phyloP scores from a whole-genome alignment of 1,284 basidiomycete genomes.

The Sporisorium exsertum region DNA sequence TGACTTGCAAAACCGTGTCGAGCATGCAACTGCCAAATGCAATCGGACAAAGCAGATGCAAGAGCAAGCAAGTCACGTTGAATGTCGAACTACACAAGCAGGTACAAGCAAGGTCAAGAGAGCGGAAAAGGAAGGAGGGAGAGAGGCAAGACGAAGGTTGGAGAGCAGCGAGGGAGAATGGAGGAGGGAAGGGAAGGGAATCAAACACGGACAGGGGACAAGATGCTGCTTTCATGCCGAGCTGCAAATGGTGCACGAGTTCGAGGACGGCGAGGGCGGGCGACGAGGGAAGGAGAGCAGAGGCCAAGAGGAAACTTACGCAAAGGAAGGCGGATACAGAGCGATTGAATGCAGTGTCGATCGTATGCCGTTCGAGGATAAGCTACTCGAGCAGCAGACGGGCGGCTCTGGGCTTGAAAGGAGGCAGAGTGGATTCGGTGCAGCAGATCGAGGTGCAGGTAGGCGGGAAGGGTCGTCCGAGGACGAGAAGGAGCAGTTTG shows the following conservation, averaged over 20 bases:
- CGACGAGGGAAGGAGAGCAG: background rate
- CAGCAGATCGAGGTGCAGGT: constrained; percentile 4
- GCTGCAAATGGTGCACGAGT: constrained; percentile 12
- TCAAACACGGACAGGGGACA: constrained; percentile 22
- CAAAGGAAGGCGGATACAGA: constrained; percentile 11
- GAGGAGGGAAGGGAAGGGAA: constrained; percentile 8
- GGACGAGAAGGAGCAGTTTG: constrained; percentile 6
- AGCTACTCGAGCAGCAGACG: constrained; percentile 20
- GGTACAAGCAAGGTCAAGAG: constrained; percentile 1
- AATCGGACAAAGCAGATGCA: constrained; percentile 15
- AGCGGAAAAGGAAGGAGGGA: constrained; percentile 20
- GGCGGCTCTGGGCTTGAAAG: constrained; percentile 27
- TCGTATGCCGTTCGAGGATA: constrained; percentile 22
- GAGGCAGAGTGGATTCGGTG: constrained; percentile 8
- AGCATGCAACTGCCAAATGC: constrained; percentile 8
- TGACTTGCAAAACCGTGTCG: constrained; percentile 22
- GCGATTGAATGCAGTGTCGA: constrained; percentile 43
- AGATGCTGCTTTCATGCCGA: constrained; percentile 1
- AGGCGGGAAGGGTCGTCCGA: constrained; percentile 7
- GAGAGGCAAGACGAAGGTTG: background rate
- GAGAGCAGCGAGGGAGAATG: constrained; percentile 11
- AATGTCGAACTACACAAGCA: constrained; percentile 4
- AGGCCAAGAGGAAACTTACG: constrained; percentile 22
- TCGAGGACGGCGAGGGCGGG: background rate
- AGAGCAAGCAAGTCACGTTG: constrained; percentile 8